Base-by-base conservation (phyloP, 176 grass and related monocot species). In the Cocos nucifera region DNA sequence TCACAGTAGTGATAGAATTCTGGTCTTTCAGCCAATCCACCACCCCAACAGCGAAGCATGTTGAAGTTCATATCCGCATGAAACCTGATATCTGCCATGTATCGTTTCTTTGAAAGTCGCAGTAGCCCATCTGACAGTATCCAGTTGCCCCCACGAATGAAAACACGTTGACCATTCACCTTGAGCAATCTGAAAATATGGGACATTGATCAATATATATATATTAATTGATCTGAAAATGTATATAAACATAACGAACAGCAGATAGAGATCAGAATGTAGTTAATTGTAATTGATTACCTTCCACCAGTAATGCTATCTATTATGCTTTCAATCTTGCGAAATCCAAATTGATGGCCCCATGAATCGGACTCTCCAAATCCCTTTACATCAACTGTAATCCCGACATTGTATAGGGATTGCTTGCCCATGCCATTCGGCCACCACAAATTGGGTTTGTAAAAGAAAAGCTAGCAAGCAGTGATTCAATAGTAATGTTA, bases 31-130 rank as follows among this genome's bases (percentile, higher is more conserved):
- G 93, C 73, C 49, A 97, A 73, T 58, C 87, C 87, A 48, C 93
- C 93, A 68, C 93, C 93, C 93, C 93, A 97, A 63, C 93, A 97
- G 5, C 87, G 78, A 52, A 97, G 60, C 93, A 97, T 97, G 71
- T 97, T 91, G 35, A 97, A 97, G 75, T 91, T 92, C 93, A 97
- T 97, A 67, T 91, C 87, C 61, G 87, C 78, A 1, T 97, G 93
- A 30, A 97, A 97, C 64, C 88, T 92, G 21, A 97, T 97, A 62
- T 97, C 93, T 0, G 81, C 74, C 84, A 88, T 91, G 65, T 97
- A 97, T 50, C 93, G 72, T 63, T 80, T 67, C 65, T 91, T 92
- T 75, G 93, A 76, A 68, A 97, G 75, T 44, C 84, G 73, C 76
- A 97, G 71, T 22, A 97, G 70, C 18, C 93, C 81, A 91, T 97